Base-by-base conservation (phyloP, 2,329 filamentous ascomycete species). In the Claviceps spartinae region DNA sequence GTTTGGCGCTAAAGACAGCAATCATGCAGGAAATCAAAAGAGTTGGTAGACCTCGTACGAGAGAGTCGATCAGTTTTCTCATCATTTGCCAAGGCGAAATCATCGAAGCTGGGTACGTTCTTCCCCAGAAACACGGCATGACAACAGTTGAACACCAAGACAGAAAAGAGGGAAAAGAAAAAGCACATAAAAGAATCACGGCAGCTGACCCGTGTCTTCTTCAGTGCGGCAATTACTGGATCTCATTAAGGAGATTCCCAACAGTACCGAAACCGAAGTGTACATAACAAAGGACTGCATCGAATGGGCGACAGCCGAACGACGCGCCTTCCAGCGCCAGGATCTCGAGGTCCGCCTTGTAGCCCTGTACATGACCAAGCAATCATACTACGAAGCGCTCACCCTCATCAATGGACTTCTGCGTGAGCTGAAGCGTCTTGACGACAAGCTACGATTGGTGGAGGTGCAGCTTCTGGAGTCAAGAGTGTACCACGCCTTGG, bases 381-480 rank as follows among this genome's bases (percentile, higher is more conserved):
- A 95, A 68, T 85, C 89, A 53, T 97, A 95, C 75, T 97, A 97
- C 68, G 94, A 98, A 60, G 88, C 93, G 56, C 83, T 98, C 59
- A 91, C 86, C 26, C 84, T 98, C 64, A 97, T 97, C 79, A 97
- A 97, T 74, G 84, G 85, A 61, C 83, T 98, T 55, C 82, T 98
- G 54, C 88, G 88, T 65, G 94, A 98, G 77, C 81, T 98, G 62
- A 97, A 97, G 78, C 88, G 94, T 53, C 78, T 98, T 61, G 93
- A 98, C 67, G 94, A 98, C 77, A 98, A 98, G 76, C 82, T 98
- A 58, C 89, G 96, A 60, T 78, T 98, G 55, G 93, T 98, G 26
- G 93, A 98, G 71, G 93, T 98, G 52, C 94, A 98, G 72, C 82
- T 98, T 54, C 81, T 98, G 59, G 93, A 98, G 73, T 97, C 91